Conservation (phyloP, 306 rosid genomes). For the Medicago arabica region DNA sequence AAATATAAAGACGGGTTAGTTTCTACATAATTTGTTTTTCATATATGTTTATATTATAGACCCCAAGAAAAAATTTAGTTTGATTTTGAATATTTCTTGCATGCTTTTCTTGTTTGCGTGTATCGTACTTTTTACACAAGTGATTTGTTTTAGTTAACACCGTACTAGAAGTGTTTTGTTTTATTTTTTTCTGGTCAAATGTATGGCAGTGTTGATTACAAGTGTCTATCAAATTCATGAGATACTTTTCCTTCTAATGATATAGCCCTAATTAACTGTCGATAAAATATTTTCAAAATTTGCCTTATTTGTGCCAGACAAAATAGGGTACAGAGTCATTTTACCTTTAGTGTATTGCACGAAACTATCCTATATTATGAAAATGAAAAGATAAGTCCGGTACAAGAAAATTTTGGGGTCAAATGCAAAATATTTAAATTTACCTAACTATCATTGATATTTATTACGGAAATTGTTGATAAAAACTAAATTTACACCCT, state of each 20-base stretch:
- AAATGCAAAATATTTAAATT: neutral
- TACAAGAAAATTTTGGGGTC: neutral
- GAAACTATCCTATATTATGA: neutral
- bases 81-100: neutral
- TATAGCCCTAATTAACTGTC: conserved; percentile 1
- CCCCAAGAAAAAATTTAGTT: neutral
- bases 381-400: neutral
- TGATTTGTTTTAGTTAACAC: neutral
- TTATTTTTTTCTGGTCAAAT: neutral
- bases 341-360: neutral
- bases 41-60: neutral
- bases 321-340: neutral
- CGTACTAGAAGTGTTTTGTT: neutral
- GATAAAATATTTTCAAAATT: conserved; percentile 10
- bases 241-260: conserved; percentile 23
- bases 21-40: too few species aligned
- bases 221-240: conserved; percentile 22
- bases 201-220: neutral
- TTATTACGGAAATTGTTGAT: neutral
- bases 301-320: conserved; percentile 18
- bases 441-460: neutral
- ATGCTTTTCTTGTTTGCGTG: conserved; percentile 17
- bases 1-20: too few species aligned
- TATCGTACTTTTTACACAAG: conserved; percentile 20
- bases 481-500: neutral